Percentiles rank a stretch among this genome's conserved stretches.
Evolutionary conservation across 179 eudicot genomes (phyloP).

Genomic region (Spergularia azorica): DNA sequence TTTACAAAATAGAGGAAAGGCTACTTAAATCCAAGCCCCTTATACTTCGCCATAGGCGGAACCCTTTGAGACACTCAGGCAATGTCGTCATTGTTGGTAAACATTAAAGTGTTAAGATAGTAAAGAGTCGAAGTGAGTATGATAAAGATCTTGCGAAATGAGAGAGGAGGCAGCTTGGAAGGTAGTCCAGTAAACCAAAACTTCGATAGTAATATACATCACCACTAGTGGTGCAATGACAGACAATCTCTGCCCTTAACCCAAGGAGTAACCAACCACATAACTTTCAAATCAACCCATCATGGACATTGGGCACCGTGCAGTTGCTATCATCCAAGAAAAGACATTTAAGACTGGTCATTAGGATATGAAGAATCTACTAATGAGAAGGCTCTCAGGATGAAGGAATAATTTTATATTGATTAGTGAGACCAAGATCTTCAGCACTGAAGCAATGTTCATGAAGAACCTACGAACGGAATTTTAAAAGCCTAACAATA

Average conservation of each 20-base stretch:
- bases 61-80: too few species aligned
- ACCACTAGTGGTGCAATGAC: neutral
- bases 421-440: too few species aligned
- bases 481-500: too few species aligned
- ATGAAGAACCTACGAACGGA: too few species aligned
- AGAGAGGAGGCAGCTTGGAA: neutral
- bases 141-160: neutral
- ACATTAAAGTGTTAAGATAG: neutral
- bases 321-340: too few species aligned
- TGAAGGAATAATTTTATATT: neutral
- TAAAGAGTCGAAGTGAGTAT: neutral
- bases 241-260: neutral
- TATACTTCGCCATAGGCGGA: too few species aligned
- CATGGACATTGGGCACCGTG: too few species aligned
- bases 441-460: too few species aligned
- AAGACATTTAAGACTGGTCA: neutral
- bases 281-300: neutral
- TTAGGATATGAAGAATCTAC: neutral
- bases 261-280: neutral
- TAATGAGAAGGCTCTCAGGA: neutral
- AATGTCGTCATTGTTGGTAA: neutral
- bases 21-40: too few species aligned
- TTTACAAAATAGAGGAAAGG: too few species aligned
- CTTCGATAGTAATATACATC: neutral
- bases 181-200: neutral